phyloP scores from a whole-genome alignment of 768 basidiomycete species.

The Kondoa malvinella region DNA sequence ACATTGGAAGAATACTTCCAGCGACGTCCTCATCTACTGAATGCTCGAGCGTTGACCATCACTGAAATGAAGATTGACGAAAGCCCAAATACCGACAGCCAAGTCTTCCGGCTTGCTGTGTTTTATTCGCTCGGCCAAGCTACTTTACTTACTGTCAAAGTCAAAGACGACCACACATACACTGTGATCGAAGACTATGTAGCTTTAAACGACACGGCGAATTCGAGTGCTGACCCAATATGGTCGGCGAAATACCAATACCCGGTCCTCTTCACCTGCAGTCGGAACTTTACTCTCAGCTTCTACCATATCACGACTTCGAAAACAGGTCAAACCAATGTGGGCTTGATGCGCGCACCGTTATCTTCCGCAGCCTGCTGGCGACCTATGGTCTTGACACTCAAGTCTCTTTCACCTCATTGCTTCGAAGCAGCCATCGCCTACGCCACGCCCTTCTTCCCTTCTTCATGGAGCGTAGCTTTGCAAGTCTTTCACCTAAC shows the following conservation, averaged over 20 bases:
- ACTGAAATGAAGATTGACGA: constrained; percentile 2
- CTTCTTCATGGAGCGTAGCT: not conserved
- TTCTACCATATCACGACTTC: not conserved
- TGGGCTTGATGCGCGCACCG: not conserved
- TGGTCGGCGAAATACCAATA: not conserved
- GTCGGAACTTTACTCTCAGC: not conserved
- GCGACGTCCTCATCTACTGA: not conserved
- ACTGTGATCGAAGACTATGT: constrained; percentile 1
- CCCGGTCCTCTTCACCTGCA: not conserved
- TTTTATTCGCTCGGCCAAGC: constrained; percentile 1
- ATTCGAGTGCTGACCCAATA: not conserved
- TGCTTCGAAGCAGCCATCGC: constrained; percentile 1
- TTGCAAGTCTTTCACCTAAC: not conserved
- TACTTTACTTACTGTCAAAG: not conserved
- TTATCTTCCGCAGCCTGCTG: not conserved
- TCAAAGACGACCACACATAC: not conserved
- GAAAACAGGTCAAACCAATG: not conserved
- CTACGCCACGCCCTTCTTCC: constrained; percentile 6
- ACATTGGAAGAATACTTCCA: not conserved
- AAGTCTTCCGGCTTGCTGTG: not conserved
- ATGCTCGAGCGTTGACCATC: not conserved
- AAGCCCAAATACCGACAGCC: not conserved
- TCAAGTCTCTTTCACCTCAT: not conserved
- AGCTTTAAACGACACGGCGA: not conserved
- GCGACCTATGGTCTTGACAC: not conserved